A percentile compares a stretch with the other conserved stretches of the same genome.
These are phyloP conservation scores for Petasospora fabianii DNA, from an alignment of 1,139 yeast species.

Conservation along the genomic window DNA sequence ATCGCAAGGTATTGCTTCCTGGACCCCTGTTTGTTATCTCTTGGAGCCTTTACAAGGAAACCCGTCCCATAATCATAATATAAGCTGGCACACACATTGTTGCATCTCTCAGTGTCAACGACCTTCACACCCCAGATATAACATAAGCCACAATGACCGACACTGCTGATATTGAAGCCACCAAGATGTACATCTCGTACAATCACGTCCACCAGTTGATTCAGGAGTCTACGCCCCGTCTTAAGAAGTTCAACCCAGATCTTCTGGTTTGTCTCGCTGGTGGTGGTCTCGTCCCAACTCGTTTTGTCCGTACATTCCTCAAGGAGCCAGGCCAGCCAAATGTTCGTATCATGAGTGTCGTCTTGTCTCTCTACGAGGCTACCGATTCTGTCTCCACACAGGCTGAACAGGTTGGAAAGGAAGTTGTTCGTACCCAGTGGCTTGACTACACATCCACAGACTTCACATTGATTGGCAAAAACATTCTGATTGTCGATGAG, in stretches of 20 bases:
- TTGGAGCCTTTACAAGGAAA: too few species aligned
- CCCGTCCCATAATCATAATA: too few species aligned
- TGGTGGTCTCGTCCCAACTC: constrained; percentile 95
- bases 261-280: constrained; percentile 88
- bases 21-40: too few species aligned
- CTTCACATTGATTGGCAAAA: constrained; percentile 60
- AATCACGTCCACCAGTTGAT: constrained; percentile 92
- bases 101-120: too few species aligned
- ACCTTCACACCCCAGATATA: too few species aligned
- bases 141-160: constrained; percentile 19
- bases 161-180: constrained; percentile 20
- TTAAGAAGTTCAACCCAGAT: constrained; percentile 70
- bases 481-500: constrained; percentile 60
- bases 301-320: constrained; percentile 87
- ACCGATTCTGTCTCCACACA: constrained; percentile 55
- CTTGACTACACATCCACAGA: constrained; percentile 66
- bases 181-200: constrained; percentile 81
- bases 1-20: too few species aligned
- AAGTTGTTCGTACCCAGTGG: constrained; percentile 95
- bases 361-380: constrained; percentile 85
- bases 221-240: constrained; percentile 73
- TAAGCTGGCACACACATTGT: too few species aligned
- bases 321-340: constrained; percentile 84
- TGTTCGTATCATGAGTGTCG: constrained; percentile 91
- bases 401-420: constrained; percentile 70